These are phyloP conservation scores for Beverwykella pulmonaria DNA, from an alignment of 495 filamentous ascomycete genomes.

Conservation along the genomic window DNA sequence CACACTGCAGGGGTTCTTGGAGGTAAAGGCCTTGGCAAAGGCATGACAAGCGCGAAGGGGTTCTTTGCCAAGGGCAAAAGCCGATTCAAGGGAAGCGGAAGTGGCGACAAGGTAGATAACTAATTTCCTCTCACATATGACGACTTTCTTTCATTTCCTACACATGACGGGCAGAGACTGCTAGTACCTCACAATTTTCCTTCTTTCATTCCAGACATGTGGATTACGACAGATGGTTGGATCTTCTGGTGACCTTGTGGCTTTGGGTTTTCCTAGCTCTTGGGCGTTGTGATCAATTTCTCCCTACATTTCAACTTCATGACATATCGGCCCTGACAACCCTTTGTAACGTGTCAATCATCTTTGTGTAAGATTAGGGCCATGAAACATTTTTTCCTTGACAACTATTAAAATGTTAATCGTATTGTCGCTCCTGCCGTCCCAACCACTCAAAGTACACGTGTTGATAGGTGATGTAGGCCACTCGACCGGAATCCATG, in stretches of 20 bases:
- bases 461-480: constrained; percentile 40
- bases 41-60: constrained; percentile 78
- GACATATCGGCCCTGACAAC: constrained; percentile 19
- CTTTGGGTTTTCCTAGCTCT: constrained; percentile 5
- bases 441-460: constrained; percentile 12
- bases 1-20: constrained; percentile 74
- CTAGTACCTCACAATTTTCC: constrained; percentile 17
- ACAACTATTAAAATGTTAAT: constrained; percentile 28
- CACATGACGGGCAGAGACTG: constrained; percentile 5
- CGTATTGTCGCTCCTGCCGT: constrained; percentile 17
- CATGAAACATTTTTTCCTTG: constrained; percentile 9
- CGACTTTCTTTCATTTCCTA: constrained; percentile 9
- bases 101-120: constrained; percentile 77
- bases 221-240: constrained; percentile 9
- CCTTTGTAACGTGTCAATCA: neutral
- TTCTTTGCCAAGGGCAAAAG: constrained; percentile 83
- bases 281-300: constrained; percentile 10
- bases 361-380: constrained; percentile 31
- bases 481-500: constrained; percentile 8
- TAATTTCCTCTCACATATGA: constrained; percentile 48
- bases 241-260: constrained; percentile 5
- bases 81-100: constrained; percentile 68
- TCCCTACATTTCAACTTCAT: constrained; percentile 3
- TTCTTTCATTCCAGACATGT: constrained; percentile 9
- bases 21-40: constrained; percentile 70